A percentile compares a stretch with the other conserved stretches of the same genome.
Conservation (phyloP, 116 monocot species). For the Trichopus zeylanicus region DNA sequence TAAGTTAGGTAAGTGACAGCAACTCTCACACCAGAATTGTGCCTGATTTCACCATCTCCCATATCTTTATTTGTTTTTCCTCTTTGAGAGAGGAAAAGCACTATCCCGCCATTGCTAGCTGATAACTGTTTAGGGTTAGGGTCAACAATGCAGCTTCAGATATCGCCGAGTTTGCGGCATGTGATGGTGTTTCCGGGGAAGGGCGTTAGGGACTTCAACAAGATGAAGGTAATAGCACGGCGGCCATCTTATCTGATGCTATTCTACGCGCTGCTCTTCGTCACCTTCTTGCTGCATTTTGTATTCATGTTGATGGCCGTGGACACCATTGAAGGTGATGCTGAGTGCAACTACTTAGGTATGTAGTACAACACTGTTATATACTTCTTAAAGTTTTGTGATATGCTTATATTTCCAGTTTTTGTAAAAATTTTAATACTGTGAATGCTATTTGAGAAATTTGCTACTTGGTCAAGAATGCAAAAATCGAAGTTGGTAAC, state of each 20-base stretch:
- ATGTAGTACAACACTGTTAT: neutral
- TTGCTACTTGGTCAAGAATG: no score
- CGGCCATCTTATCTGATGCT: constrained; percentile 34
- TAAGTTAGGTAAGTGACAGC: constrained; percentile 62
- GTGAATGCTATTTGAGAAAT: no score
- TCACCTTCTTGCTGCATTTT: constrained; percentile 49
- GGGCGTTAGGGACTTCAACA: constrained; percentile 61
- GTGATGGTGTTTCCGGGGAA: constrained; percentile 47
- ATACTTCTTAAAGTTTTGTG: no score
- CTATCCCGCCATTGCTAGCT: no score
- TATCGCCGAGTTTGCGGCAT: constrained; percentile 51
- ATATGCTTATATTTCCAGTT: no score
- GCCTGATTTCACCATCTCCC: constrained; percentile 7
- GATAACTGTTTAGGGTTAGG: neutral
- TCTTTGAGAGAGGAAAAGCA: neutral
- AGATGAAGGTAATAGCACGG: constrained; percentile 36
- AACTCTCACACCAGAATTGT: constrained; percentile 23
- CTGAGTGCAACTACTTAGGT: constrained; percentile 60
- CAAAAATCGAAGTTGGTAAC: no score
- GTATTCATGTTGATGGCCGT: constrained; percentile 52
- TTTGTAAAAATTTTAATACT: no score
- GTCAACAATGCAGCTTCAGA: constrained; percentile 42
- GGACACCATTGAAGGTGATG: constrained; percentile 40
- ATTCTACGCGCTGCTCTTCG: constrained; percentile 40
- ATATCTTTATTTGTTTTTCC: neutral